Base-by-base conservation (phyloP, 768 basidiomycete genomes). In the Naematelia aurantialba region DNA sequence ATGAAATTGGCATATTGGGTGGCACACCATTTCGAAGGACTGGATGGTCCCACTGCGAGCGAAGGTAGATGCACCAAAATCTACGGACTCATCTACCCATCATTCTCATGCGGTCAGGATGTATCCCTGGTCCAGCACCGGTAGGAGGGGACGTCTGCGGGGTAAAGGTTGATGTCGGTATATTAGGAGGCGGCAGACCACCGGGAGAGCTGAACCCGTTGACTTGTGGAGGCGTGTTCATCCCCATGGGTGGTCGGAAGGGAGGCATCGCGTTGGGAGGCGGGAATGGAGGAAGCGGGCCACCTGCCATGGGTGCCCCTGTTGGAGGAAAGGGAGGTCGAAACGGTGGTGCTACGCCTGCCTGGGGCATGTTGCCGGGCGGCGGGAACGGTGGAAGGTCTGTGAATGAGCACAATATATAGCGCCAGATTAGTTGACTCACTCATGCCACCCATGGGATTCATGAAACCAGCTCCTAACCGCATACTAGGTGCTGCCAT, bases 91-190 rank as follows among this genome's bases (percentile, higher is more conserved):
- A 70, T 21, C 47, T 45, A 49, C 75, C 75, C 70, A 76, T 70
- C 75, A 76, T 76, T 30, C 75, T 65, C 60, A 76, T 53, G 19
- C 75, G 51, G 55, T 76, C 75, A 21, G 75, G 75, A 61, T 76
- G 74, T 52, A 74, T 65, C 10, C 74, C 72, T 21, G 67, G 64
- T 11, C 48, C 56, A 42, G 62, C 61, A 22, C 61, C 58, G 1
- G 61, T 29, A 11, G 63, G 58, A 14, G 66, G 62, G 1, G 34
- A 39, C 8, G 34, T 39, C 52, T 39, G 29, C 5, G 52, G 52
- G 17, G 55, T 56, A 34, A 60, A 60, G 11, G 21, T 29, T 13
- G 55, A 54, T 17, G 54, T 49, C 13, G 57, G 50, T 21, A 45
- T 55, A 25, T 53, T 25, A n/a, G 56, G 52, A 29, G 51, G 34